Percentiles rank a stretch among this genome's conserved stretches.
phyloP scores from a whole-genome alignment of 768 basidiomycete genomes.

The Fistulinella prunicolor region DNA sequence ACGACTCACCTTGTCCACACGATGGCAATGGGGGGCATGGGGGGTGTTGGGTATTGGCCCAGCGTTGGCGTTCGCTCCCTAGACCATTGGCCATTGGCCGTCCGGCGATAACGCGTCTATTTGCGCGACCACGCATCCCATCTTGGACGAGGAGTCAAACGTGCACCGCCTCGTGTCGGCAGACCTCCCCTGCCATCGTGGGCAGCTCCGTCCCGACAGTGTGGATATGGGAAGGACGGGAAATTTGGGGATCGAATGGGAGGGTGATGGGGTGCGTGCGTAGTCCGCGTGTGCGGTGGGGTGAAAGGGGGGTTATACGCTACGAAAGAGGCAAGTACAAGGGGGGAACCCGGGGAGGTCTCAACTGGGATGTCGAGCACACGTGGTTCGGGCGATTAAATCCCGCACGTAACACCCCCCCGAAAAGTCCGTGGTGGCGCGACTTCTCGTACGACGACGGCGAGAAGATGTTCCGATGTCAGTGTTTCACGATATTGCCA shows the following conservation, averaged over 20 bases:
- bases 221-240: slow-evolving; percentile 3
- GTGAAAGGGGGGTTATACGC: no score
- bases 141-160: slow-evolving; percentile 1
- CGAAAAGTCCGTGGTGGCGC: neutral
- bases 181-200: neutral
- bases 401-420: no score
- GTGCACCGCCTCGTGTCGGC: slow-evolving; percentile 16
- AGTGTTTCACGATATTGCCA: no score
- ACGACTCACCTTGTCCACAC: no score
- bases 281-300: no score
- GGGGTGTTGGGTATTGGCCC: no score
- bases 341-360: slow-evolving; percentile 2
- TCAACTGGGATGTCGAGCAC: neutral
- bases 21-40: no score
- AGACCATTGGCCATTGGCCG: no score
- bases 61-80: no score
- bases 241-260: neutral
- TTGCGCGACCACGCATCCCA: neutral
- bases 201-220: slow-evolving; percentile 15
- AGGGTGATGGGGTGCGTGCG: neutral
- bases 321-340: neutral
- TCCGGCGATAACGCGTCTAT: slow-evolving; percentile 18
- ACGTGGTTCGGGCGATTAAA: no score
- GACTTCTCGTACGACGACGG: no score
- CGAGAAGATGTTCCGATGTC: no score